phyloP scores from a whole-genome alignment of 2,329 filamentous ascomycete genomes.

The Pseudogymnoascus sp. region DNA sequence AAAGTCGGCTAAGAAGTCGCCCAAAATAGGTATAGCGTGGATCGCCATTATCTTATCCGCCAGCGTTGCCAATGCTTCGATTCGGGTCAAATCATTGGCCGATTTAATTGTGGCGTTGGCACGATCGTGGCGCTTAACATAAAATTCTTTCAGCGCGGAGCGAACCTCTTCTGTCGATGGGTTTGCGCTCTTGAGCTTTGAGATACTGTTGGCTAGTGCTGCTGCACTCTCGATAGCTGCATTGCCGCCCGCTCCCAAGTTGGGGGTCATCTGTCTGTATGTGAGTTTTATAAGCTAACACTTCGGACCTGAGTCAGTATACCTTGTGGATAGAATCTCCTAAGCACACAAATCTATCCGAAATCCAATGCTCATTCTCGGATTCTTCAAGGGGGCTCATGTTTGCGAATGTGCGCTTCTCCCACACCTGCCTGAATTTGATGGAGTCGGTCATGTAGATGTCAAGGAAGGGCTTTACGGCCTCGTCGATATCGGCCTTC shows the following conservation, averaged over 20 bases:
- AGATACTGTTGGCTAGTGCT: constrained; percentile 24
- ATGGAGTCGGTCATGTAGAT: constrained; percentile 8
- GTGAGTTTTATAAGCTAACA: neutral
- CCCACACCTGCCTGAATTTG: constrained; percentile 15
- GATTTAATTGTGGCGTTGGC: constrained; percentile 16
- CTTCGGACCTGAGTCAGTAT: constrained; percentile 12
- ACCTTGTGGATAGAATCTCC: constrained; percentile 24
- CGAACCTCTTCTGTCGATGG: constrained; percentile 5
- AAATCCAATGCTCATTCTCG: constrained; percentile 19
- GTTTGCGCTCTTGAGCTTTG: constrained; percentile 2
- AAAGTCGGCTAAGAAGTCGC: constrained; percentile 17
- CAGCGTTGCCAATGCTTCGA: constrained; percentile 16
- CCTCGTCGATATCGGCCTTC: constrained; percentile 13
- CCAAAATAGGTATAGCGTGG: constrained; percentile 15
- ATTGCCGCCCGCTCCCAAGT: constrained; percentile 34
- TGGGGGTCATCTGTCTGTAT: constrained; percentile 19
- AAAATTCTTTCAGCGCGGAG: constrained; percentile 11
- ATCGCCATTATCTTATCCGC: constrained; percentile 16
- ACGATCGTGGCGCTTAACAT: constrained; percentile 17
- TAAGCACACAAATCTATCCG: constrained; percentile 18
- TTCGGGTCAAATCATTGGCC: constrained; percentile 19
- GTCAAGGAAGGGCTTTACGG: constrained; percentile 11
- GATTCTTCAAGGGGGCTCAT: constrained; percentile 16
- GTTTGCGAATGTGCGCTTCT: constrained; percentile 5
- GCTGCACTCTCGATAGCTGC: constrained; percentile 34